phyloP scores from a whole-genome alignment of 1,139 yeast species.

The Yueomyces sp. region DNA sequence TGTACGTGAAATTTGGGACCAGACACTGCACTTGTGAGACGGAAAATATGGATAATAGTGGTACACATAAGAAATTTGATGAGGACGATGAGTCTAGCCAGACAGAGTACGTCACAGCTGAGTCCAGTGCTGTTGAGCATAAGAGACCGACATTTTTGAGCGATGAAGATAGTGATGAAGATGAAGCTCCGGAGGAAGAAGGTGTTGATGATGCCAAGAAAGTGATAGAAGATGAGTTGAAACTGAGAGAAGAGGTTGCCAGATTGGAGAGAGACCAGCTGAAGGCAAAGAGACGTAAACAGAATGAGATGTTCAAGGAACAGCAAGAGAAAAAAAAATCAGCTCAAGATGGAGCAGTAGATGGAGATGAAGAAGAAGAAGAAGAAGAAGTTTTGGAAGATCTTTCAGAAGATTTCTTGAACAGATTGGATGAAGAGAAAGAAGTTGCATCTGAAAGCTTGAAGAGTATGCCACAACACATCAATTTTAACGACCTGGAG shows the following conservation, averaged over 20 bases:
- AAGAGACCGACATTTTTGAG: slow-evolving; percentile 4
- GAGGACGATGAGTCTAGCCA: slow-evolving; percentile 1
- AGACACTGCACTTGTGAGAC: too few species aligned
- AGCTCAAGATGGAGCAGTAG: slow-evolving; percentile 27
- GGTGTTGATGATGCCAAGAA: slow-evolving; percentile 18
- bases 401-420: slow-evolving; percentile 21
- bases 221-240: slow-evolving; percentile 28
- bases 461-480: slow-evolving; percentile 11
- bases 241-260: slow-evolving; percentile 25
- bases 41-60: neutral
- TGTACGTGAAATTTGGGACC: too few species aligned
- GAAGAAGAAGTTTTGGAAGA: slow-evolving; percentile 17
- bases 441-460: slow-evolving; percentile 3
- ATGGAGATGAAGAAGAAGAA: slow-evolving; percentile 12
- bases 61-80: slow-evolving; percentile 2
- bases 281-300: slow-evolving; percentile 39
- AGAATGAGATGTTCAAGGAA: slow-evolving; percentile 32
- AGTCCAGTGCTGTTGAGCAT: slow-evolving; percentile 1
- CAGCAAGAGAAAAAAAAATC: slow-evolving; percentile 30
- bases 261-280: slow-evolving; percentile 28
- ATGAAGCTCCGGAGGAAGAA: slow-evolving; percentile 30
- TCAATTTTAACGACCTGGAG: slow-evolving; percentile 21
- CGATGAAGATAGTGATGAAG: slow-evolving; percentile 21
- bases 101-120: slow-evolving; percentile 2
- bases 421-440: slow-evolving; percentile 9